Evolutionary conservation across 805 yeast genomes (phyloP), one percentile per base, ranked within the genome.

Genomic region (Yamadazyma nakazawae): DNA sequence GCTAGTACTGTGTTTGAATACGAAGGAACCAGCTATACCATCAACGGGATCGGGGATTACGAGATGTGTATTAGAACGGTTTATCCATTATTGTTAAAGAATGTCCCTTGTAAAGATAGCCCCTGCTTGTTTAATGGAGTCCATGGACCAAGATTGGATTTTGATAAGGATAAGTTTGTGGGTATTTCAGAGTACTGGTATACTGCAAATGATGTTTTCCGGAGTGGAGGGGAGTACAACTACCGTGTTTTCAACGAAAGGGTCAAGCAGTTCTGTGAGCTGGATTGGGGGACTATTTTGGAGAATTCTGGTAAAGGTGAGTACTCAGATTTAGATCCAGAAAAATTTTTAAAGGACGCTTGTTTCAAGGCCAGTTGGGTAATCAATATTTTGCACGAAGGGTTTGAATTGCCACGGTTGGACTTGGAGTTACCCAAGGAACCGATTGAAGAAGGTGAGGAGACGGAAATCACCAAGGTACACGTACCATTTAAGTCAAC

Each of bases 171-270:
- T 57, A 85, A 81, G 57, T 91, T 94, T 65, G 85, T 94, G 25
- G 99, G 99, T 0, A 84, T 92, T 18, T 88, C 96, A 7, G 99
- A 94, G 65, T 94, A 89, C 68, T 94, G 98, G 97, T 92, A 94
- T 62, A 89, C 97, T 0, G 91, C 97, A 2, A 87, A 90, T 58
- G 98, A 92, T 60, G 80, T 92, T 3, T 91, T 91, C 62, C 81
- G 84, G 34, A 76, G 89, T 69, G 92, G 96, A 2, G 98, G 97
- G 12, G 88, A 82, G 46, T 91, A 91, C 62, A 88, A 88, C 58
- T 92, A 82, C 60, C 74, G 78, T 32, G 69, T 75, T 34, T 89
- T 87, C 58, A 85, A 81, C 60, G 78, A 72, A 31, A 77, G 79
- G 43, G 86, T 90, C 3, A 76, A 78, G 50, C 75, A 76, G 28